Base-by-base conservation (phyloP, 2,329 filamentous ascomycete genomes). In the Trichophyton schoenleinii region DNA sequence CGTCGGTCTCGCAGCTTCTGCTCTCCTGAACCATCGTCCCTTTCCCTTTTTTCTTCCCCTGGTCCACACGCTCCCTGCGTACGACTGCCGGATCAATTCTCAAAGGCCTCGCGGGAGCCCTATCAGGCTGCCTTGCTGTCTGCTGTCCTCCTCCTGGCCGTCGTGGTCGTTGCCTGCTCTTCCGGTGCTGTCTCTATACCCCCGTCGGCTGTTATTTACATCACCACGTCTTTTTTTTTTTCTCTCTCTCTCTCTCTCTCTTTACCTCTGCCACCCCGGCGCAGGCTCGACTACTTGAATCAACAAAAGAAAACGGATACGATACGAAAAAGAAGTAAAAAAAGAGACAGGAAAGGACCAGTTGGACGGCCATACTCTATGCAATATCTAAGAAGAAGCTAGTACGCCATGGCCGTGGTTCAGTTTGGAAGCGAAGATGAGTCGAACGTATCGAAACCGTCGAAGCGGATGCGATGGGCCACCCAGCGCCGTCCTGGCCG, bases 401-500 rank as follows among this genome's bases (percentile, higher is more conserved):
- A 58, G 41, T 2, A 22, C 61, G 61, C 63, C 62, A 76, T 76
- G 74, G 71, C 74, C 70, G 70, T 72, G 63, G 67, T 72, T 65
- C 70, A 70, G 57, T 73, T 75, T 58, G 64, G 66, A 46, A 70
- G 71, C 41, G 67, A 68, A 60, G 66, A 66, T 55, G 69, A 70
- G 20, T 61, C 71, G 53, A 79, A 83, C 67, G 76, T 81, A 63
- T 81, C 82, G 49, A 82, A 81, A 64, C 80, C 83, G 7, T 87
- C 86, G 22, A 90, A 92, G 72, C 83, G 91, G 71, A 86, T 94
- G 74, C 83, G 94, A 84, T 97, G 94, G 94, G 92, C 94, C 18
- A 97, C 94, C n/a, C 89, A 91, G 70, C 89, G 90, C 72, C 83
- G 88, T 73, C 85, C 86, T 13, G 84, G 88, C 68, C 83, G 85